phyloP scores from a whole-genome alignment of 2,329 filamentous ascomycete species.

The Metarhizium robertsii region DNA sequence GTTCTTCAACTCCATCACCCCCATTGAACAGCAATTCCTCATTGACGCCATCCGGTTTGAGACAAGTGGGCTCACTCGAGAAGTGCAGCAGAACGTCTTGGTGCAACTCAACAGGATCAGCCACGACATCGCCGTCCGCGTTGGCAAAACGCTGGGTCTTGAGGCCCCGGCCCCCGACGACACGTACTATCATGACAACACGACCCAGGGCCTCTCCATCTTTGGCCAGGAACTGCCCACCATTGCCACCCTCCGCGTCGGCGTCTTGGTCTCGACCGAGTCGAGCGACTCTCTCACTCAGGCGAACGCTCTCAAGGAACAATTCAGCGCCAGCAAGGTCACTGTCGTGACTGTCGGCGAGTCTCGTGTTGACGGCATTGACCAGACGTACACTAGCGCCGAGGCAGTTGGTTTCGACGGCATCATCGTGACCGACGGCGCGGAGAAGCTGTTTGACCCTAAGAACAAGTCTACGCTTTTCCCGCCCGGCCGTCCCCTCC shows the following conservation, averaged over 20 bases:
- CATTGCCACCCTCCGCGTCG: conserved; percentile 55
- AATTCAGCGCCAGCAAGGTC: conserved; percentile 41
- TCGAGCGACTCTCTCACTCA: conserved; percentile 34
- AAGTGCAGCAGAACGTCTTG: conserved; percentile 57
- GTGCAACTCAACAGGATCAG: conserved; percentile 59
- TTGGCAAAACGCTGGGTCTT: conserved; percentile 52
- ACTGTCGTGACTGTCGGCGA: conserved; percentile 53
- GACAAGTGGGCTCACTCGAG: conserved; percentile 47
- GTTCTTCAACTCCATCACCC: conserved; percentile 63
- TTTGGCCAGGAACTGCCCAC: conserved; percentile 48
- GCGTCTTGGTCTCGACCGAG: conserved; percentile 43
- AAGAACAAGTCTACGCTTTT: conserved; percentile 43
- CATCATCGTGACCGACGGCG: conserved; percentile 49
- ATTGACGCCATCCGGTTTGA: conserved; percentile 69
- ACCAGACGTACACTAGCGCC: conserved; percentile 55
- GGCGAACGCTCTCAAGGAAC: conserved; percentile 38
- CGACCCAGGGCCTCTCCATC: conserved; percentile 49
- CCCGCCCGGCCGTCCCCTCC: conserved; percentile 51
- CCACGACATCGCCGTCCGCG: conserved; percentile 57
- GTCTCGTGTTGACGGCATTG: conserved; percentile 40
- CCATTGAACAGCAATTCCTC: conserved; percentile 59
- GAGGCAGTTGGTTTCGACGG: conserved; percentile 55
- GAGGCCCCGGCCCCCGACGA: conserved; percentile 47
- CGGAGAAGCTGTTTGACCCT: conserved; percentile 39
- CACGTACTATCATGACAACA: conserved; percentile 62